Evolutionary conservation across 768 basidiomycete genomes (phyloP), one percentile per base, ranked within the genome.

Genomic region (Antrodiella citrinella): DNA sequence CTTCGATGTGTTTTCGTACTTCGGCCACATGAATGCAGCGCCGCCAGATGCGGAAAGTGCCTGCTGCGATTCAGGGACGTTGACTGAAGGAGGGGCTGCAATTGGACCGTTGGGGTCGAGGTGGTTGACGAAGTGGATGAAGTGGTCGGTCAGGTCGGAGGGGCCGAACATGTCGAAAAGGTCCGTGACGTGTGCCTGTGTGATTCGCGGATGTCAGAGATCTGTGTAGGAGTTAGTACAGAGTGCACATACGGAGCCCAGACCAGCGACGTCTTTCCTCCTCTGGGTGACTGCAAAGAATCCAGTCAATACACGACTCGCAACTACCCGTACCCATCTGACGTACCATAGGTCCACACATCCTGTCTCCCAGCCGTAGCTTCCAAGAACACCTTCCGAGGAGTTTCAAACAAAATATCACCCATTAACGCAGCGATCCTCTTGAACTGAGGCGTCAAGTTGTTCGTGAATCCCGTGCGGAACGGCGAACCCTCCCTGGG

Each of bases 401-500:
- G 56, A 3, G 58, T 62, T n/a, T 64, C 57, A 52, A 64, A 63
- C 13, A 57, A 39, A 10, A 51, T n/a, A 46, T 67, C 65, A 1
- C 65, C 64, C 39, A 54, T 53, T 22, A 67, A 19, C 0, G 65
- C 59, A 5, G 64, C 59, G 19, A 67, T 24, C 0, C 65, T 58
- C 48, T 66, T 67, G 57, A 52, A 65, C 45, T 64, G 52, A 7
- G 74, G 71, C 75, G 51, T 68, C 67, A 80, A 38, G 0, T 66
- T 69, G 49, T 81, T 77, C 18, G 68, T 51, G 35, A 57, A n/a
- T 0, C 72, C 69, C 0, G 80, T 81, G 49, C 67, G 68, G 53
- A 74, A 82, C 0, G 80, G 80, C 0, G 78, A 80, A n/a, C 80
- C 80, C 48, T 70, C 56, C 0, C 64, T 61, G 1, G 69, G 57